Evolutionary conservation across 2,329 filamentous ascomycete genomes (phyloP).

Genomic region (Didymella keratinophila): DNA sequence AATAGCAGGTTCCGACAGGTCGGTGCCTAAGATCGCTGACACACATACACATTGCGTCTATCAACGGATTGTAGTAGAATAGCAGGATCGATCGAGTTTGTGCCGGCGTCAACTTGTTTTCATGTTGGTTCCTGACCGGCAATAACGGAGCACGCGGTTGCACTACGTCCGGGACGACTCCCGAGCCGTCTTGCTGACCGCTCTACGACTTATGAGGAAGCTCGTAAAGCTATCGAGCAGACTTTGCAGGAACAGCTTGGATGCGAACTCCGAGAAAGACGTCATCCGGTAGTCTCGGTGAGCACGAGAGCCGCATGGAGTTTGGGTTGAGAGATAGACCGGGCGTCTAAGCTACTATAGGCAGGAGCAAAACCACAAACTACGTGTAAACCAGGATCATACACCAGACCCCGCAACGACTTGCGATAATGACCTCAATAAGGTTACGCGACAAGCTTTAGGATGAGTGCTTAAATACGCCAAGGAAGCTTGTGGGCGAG

Average conservation of each 20-base stretch:
- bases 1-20: not conserved
- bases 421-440: slow-evolving; percentile 23
- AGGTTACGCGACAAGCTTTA: slow-evolving; percentile 23
- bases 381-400: slow-evolving; percentile 8
- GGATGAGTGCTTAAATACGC: slow-evolving; percentile 23
- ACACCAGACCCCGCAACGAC: slow-evolving; percentile 10
- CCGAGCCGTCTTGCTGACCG: not conserved
- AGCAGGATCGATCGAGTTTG: not conserved
- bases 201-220: slow-evolving; percentile 8
- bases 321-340: slow-evolving; percentile 13
- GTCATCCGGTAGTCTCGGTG: slow-evolving; percentile 11
- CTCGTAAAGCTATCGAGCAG: not conserved
- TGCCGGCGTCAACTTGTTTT: not conserved
- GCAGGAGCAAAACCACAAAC: slow-evolving; percentile 23
- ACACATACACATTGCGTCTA: not conserved
- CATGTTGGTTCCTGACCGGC: not conserved
- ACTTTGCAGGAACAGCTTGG: not conserved
- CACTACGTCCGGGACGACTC: not conserved
- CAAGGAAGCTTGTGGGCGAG: slow-evolving; percentile 25
- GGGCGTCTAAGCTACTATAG: slow-evolving; percentile 22
- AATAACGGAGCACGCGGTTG: not conserved
- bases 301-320: slow-evolving; percentile 8
- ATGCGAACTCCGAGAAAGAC: not conserved
- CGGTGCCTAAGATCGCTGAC: not conserved
- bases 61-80: not conserved